phyloP scores from a whole-genome alignment of 208 protist species.

The Jaenimonas drosophilae region DNA sequence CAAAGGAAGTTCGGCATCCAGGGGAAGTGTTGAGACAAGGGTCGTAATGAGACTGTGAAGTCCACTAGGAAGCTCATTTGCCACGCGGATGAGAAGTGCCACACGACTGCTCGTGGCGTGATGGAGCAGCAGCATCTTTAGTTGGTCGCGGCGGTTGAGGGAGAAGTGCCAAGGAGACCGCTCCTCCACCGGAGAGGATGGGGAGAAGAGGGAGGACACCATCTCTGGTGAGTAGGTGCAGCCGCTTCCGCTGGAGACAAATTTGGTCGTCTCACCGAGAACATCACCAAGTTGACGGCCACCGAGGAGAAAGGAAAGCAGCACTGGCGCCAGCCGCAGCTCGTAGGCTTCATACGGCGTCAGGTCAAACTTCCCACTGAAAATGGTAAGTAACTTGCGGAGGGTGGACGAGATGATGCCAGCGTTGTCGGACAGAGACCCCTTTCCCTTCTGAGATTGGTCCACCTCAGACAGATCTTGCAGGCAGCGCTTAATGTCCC shows the following conservation, averaged over 20 bases:
- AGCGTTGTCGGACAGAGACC: no score
- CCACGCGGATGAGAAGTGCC: conserved; percentile 26
- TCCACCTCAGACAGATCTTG: no score
- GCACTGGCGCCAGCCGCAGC: conserved; percentile 16
- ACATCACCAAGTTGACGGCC: conserved; percentile 17
- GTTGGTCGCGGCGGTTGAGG: conserved; percentile 17
- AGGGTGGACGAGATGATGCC: no score
- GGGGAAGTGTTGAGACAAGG: conserved; percentile 33
- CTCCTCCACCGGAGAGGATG: no score
- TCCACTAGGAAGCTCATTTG: conserved; percentile 15
- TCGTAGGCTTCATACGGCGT: conserved; percentile 43
- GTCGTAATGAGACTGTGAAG: conserved; percentile 33
- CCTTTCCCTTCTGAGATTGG: no score
- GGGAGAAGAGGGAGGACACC: conserved; percentile 2
- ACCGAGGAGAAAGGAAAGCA: conserved; percentile 34
- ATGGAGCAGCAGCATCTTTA: conserved; percentile 28
- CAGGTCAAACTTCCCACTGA: no score
- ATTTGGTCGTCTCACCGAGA: conserved; percentile 15
- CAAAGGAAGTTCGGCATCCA: conserved; percentile 40
- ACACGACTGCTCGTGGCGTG: conserved; percentile 31
- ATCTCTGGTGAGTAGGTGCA: conserved; percentile 14
- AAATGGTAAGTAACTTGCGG: no score
- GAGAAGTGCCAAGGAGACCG: neutral
- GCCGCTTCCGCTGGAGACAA: conserved; percentile 15
- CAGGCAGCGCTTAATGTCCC: no score